Conservation (phyloP, 495 filamentous ascomycete genomes). For the Talaromyces wortmannii region DNA sequence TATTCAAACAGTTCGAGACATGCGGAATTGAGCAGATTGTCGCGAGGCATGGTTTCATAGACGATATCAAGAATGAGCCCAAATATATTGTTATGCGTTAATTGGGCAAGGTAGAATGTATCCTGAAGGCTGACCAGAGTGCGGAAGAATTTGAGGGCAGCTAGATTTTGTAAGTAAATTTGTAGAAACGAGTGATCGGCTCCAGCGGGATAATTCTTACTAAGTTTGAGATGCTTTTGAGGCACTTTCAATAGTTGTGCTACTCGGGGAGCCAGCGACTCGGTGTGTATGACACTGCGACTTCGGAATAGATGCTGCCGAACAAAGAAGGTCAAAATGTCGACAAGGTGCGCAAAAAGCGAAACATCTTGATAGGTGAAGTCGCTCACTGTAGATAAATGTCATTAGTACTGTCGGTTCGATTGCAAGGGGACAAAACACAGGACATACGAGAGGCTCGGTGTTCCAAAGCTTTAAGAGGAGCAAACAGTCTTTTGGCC, state of each 20-base stretch:
- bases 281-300: slow-evolving; percentile 79
- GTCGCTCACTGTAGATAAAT: slow-evolving; percentile 40
- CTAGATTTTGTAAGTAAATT: slow-evolving; percentile 28
- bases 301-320: slow-evolving; percentile 80
- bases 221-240: slow-evolving; percentile 90
- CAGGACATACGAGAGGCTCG: slow-evolving; percentile 47
- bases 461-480: slow-evolving; percentile 73
- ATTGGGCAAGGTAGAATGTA: slow-evolving; percentile 84
- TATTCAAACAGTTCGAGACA: slow-evolving; percentile 93
- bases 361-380: slow-evolving; percentile 76
- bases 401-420: neutral
- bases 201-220: slow-evolving; percentile 39
- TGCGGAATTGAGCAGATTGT: slow-evolving; percentile 93
- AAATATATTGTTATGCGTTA: slow-evolving; percentile 78
- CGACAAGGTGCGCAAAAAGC: slow-evolving; percentile 83
- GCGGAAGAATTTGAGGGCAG: slow-evolving; percentile 92
- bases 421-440: neutral
- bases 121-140: slow-evolving; percentile 80
- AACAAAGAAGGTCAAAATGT: slow-evolving; percentile 92
- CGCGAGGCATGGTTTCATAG: slow-evolving; percentile 84
- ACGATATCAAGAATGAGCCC: slow-evolving; percentile 86
- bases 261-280: slow-evolving; percentile 73
- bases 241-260: slow-evolving; percentile 77
- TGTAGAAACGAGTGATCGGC: neutral
- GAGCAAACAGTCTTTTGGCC: slow-evolving; percentile 78